A percentile compares a stretch with the other conserved stretches of the same genome.
phyloP scores from a whole-genome alignment of 2,329 filamentous ascomycete species.

The Beauveria medogensis region DNA sequence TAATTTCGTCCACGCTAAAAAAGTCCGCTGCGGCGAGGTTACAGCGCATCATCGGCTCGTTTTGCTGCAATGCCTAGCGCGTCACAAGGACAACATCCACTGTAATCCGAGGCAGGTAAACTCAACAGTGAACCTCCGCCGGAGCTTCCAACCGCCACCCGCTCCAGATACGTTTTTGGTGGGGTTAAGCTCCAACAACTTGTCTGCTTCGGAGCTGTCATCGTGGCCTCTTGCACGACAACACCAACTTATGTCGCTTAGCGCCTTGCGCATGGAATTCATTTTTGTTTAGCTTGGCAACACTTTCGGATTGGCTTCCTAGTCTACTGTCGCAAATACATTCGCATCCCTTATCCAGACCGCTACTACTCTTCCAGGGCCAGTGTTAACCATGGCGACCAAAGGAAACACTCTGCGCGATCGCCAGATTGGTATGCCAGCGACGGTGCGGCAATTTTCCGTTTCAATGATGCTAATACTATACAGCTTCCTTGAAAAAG shows the following conservation, averaged over 20 bases:
- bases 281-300: not conserved
- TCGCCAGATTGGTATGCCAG: conserved; percentile 38
- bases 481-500: conserved; percentile 78
- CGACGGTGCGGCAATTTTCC: not conserved
- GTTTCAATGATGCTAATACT: conserved; percentile 3
- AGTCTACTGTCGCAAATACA: not conserved
- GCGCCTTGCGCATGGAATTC: conserved; percentile 1
- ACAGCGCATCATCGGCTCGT: not conserved
- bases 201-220: conserved; percentile 5
- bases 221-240: conserved; percentile 11
- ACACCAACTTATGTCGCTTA: conserved; percentile 1
- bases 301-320: not conserved
- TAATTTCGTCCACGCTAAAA: no score
- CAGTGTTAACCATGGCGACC: conserved; percentile 31
- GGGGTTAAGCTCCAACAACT: conserved; percentile 10
- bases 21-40: no score
- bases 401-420: conserved; percentile 40
- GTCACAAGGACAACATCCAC: no score
- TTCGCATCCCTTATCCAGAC: not conserved
- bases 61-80: not conserved
- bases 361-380: not conserved
- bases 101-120: no score
- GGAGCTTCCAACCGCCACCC: not conserved
- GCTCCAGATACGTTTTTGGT: not conserved
- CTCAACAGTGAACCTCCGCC: not conserved